Percentiles rank a stretch among this genome's conserved stretches.
Conservation (phyloP, 164 flowering plant genomes). For the Tetrastigma voinierianum region DNA sequence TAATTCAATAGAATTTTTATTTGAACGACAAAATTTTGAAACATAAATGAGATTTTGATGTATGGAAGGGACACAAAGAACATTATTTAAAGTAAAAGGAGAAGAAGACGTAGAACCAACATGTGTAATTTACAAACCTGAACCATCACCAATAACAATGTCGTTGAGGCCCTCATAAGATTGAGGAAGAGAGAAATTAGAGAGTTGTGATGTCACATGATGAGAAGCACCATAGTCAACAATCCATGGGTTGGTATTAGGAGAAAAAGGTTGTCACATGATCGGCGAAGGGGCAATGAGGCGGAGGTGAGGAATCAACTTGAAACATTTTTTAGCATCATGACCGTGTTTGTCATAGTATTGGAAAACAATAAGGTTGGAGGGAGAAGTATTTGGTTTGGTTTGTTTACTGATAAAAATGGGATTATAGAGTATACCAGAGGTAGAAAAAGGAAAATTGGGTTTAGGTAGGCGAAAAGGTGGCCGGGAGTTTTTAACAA, state of each 20-base stretch:
- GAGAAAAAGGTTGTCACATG: too few species aligned
- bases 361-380: too few species aligned
- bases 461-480: too few species aligned
- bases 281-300: too few species aligned
- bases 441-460: background rate
- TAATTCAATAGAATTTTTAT: constrained; percentile 6
- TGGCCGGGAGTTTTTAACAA: background rate
- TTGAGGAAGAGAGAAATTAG: background rate
- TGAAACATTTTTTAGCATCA: too few species aligned
- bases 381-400: too few species aligned
- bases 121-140: constrained; percentile 4
- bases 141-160: background rate
- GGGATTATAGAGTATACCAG: too few species aligned
- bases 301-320: too few species aligned
- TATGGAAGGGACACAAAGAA: constrained; percentile 6
- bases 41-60: constrained; percentile 1
- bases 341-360: too few species aligned
- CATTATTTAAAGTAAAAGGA: too few species aligned
- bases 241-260: too few species aligned
- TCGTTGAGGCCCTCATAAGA: background rate
- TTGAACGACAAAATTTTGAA: constrained; percentile 1
- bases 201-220: background rate
- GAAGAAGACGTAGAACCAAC: background rate
- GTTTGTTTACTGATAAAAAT: too few species aligned
- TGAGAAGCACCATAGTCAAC: background rate